Evolutionary conservation across 306 rosid species (phyloP).

Genomic region (Quercus engelmannii): DNA sequence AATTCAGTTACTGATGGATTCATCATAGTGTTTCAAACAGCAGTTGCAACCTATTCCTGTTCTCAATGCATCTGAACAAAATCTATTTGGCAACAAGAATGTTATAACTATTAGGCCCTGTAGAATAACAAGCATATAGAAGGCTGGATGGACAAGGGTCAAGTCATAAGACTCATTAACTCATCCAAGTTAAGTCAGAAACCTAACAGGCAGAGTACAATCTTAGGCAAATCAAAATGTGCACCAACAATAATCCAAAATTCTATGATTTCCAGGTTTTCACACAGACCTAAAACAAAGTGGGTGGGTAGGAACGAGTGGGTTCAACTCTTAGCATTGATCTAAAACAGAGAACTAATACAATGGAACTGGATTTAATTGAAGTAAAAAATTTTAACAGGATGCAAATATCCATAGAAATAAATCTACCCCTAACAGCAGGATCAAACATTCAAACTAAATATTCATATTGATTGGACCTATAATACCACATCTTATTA

Average conservation of each 20-base stretch:
- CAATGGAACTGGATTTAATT: not conserved
- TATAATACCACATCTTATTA: not conserved
- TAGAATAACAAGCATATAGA: slow-evolving; percentile 3
- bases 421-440: not conserved
- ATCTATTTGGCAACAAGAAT: not conserved
- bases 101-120: not conserved
- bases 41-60: not conserved
- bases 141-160: not conserved
- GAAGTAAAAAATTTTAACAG: not conserved
- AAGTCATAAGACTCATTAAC: too few relatives aligned
- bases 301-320: not conserved
- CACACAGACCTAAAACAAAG: not conserved
- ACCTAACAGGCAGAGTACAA: not conserved
- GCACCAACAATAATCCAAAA: not conserved
- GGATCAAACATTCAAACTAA: not conserved
- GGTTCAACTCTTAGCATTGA: not conserved
- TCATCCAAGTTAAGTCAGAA: not conserved
- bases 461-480: not conserved
- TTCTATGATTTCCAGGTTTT: not conserved
- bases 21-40: not conserved
- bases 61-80: not conserved
- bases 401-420: not conserved
- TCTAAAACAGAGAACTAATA: not conserved
- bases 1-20: not conserved
- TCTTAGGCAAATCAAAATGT: not conserved